phyloP scores from a whole-genome alignment of 2,329 filamentous ascomycete genomes.

The Fusarium bactridioides region DNA sequence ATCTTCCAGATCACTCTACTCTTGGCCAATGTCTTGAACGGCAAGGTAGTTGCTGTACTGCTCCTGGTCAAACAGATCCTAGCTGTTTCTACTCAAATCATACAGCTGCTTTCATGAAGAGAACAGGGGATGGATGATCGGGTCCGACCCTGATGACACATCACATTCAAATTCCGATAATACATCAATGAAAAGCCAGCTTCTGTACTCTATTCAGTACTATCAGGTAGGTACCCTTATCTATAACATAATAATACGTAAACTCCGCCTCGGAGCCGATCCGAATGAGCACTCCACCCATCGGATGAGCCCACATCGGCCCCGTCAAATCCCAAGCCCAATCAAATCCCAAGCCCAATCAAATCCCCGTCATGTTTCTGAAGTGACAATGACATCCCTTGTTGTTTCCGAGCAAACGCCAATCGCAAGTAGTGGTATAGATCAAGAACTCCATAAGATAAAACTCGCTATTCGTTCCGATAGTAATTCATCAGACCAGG shows the following conservation, averaged over 20 bases:
- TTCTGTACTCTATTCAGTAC: not conserved
- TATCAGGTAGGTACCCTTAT: not conserved
- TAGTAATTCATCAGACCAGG: slow-evolving; percentile 10
- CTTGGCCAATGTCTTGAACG: not conserved
- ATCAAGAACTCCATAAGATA: slow-evolving; percentile 3
- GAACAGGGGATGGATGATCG: not conserved
- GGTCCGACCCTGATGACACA: not conserved
- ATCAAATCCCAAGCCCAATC: not conserved
- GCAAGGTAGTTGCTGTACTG: no score
- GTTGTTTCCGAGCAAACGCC: slow-evolving; percentile 31
- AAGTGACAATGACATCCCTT: not conserved
- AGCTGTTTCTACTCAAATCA: not conserved
- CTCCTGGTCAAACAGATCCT: not conserved
- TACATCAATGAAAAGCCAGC: not conserved
- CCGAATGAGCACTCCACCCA: slow-evolving; percentile 9
- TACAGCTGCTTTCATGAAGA: not conserved
- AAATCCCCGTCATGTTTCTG: not conserved
- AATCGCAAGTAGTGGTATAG: slow-evolving; percentile 31
- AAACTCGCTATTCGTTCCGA: slow-evolving; percentile 9
- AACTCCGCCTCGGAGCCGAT: slow-evolving; percentile 25
- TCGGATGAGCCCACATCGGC: slow-evolving; percentile 16
- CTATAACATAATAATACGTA: not conserved
- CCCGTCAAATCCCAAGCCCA: slow-evolving; percentile 3
- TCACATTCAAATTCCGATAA: not conserved
- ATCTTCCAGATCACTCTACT: not conserved